Percentiles rank a stretch among this genome's conserved stretches.
These are phyloP conservation scores for Pseudocercospora vitis DNA, from an alignment of 2,329 filamentous ascomycete genomes.

Conservation along the genomic window DNA sequence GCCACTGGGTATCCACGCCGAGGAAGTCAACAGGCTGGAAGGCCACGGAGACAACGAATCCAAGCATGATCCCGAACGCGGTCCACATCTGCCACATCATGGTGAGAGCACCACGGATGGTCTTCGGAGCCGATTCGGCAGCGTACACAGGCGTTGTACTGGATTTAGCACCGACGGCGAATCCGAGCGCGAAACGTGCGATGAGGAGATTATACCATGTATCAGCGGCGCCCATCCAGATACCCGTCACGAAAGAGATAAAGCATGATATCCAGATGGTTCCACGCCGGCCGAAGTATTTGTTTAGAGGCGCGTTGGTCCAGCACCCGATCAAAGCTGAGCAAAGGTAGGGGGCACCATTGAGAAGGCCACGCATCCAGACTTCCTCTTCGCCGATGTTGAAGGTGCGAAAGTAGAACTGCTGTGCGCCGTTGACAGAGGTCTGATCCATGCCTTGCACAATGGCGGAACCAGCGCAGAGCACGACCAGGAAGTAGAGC, in stretches of 20 bases:
- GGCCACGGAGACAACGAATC: conserved; percentile 43
- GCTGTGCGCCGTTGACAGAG: conserved; percentile 46
- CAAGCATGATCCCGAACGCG: conserved; percentile 49
- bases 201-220: conserved; percentile 71
- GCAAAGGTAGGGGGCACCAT: conserved; percentile 64
- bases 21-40: conserved; percentile 36
- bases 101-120: conserved; percentile 46
- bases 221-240: conserved; percentile 66
- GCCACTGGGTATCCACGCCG: conserved; percentile 29
- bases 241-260: conserved; percentile 61
- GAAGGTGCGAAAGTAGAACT: conserved; percentile 33
- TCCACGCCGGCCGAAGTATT: conserved; percentile 66
- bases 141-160: conserved; percentile 46
- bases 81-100: conserved; percentile 50
- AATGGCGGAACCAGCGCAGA: conserved; percentile 57
- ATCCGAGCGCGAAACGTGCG: conserved; percentile 69
- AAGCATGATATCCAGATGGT: conserved; percentile 76
- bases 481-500: conserved; percentile 56
- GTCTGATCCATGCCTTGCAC: conserved; percentile 55
- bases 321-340: conserved; percentile 70
- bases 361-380: conserved; percentile 54
- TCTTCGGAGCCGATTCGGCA: conserved; percentile 42
- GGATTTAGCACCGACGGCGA: conserved; percentile 42
- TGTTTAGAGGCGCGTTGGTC: conserved; percentile 72
- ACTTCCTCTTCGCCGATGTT: conserved; percentile 27